Evolutionary conservation across 2,329 filamentous ascomycete genomes (phyloP), one percentile per base, ranked within the genome.

Genomic region (Byssochlamys sp.): DNA sequence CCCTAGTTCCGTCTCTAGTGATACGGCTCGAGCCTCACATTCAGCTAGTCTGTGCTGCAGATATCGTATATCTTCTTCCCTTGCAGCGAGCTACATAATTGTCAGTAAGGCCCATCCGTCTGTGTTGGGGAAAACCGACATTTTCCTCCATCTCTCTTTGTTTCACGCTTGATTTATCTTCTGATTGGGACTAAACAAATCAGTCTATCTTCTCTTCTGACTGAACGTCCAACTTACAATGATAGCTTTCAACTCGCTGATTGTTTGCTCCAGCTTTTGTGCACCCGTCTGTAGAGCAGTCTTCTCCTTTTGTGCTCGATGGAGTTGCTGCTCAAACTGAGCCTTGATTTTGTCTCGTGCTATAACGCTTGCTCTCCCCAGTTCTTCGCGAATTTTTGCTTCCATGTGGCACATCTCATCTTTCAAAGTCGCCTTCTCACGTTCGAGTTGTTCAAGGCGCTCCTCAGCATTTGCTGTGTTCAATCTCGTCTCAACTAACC

Each of bases 341-440:
- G 63, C 66, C 52, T 58, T 66, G 50, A 62, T 63, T 50, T 69
- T 62, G 14, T 70, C 67, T 49, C 65, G 67, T 5, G 63, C 58
- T n/a, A 62, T 55, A 14, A 64, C 53, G 55, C 66, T 66, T 49
- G 71, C 72, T 61, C 69, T 63, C 24, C 62, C 65, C 57, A 71
- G 29, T 58, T 73, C 69, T 35, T 70, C 65, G 24, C 67, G 65
- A 11, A 71, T 56, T n/a, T 57, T 67, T 14, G 58, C 57, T 51
- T 72, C 69, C 7, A 61, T 60, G 0, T 58, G 39, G 12, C 59
- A 54, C 2, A 64, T 50, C 25, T 67, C 62, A n/a, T 66, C 59
- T 31, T 61, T 57, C 52, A 71, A 52, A 1, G 57, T 55, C 1
- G 35, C 31, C 7, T 62, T 65, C 54, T 74, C 65, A 2, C 45